phyloP scores from a whole-genome alignment of 73 alveolate species.

The Tetrahymena thermophila region DNA sequence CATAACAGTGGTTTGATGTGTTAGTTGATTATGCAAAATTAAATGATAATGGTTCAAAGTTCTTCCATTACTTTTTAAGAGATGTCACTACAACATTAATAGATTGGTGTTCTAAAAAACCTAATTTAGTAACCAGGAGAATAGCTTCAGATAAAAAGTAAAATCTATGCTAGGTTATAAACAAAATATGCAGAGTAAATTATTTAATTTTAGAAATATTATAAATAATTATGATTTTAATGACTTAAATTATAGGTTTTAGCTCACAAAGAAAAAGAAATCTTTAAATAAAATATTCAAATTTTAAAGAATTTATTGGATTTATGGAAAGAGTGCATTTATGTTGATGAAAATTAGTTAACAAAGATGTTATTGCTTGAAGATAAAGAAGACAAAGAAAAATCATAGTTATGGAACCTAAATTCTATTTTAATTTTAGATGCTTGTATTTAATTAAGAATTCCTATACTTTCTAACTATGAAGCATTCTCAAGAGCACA shows the following conservation, averaged over 20 bases:
- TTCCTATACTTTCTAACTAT: not conserved
- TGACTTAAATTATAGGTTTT: not conserved
- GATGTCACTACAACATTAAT: constrained; percentile 73
- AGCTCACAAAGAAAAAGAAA: not conserved
- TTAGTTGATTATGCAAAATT: constrained; percentile 63
- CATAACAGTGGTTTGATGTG: constrained; percentile 80
- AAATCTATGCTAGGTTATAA: not conserved
- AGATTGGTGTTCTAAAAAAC: not conserved
- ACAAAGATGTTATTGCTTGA: not conserved
- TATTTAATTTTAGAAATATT: not conserved
- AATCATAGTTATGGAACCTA: not conserved
- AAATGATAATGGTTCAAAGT: constrained; percentile 89
- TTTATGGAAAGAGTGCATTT: not conserved
- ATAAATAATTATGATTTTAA: not conserved
- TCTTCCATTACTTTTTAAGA: constrained; percentile 95
- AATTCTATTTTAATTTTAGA: not conserved
- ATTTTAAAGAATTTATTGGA: not conserved
- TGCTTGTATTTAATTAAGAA: not conserved
- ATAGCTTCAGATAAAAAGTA: not conserved
- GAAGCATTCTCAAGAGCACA: not conserved
- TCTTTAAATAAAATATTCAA: not conserved
- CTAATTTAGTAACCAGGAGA: not conserved
- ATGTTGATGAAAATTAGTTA: not conserved
- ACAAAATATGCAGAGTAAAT: not conserved
- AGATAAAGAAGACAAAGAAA: not conserved